Evolutionary conservation across 2,329 filamentous ascomycete genomes (phyloP), one percentile per base, ranked within the genome.

Genomic region (Teratosphaeria gauchensis): DNA sequence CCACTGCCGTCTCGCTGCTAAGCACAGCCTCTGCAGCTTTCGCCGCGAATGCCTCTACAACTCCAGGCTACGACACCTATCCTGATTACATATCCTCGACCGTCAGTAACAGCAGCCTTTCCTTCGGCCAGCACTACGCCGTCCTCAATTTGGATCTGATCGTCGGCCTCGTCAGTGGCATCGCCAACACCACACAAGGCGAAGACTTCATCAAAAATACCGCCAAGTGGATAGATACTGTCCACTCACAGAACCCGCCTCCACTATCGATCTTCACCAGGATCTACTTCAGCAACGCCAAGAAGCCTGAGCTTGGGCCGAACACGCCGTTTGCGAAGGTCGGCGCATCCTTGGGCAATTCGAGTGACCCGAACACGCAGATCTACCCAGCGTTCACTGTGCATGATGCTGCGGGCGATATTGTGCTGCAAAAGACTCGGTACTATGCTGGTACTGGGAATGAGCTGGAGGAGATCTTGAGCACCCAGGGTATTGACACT

Each of bases 131-230:
- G 9, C 63, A 72, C 62, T 76, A 74, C 61, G 74, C 73, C 1
- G 66, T 77, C 58, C 73, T 77, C 51, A 76, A 78, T 61, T 67
- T 77, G n/a, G 76, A 78, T 62, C 63, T 74, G 12, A 76, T 76
- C 68, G 67, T 70, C 28, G 65, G 66, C 52, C 69, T 78, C 4
- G 71, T 77, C 33, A 61, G 69, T 55, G 59, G 63, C 12, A 61
- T 76, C 53, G 65, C 70, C 48, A 60, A 68, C 32, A 73, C 73
- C 0, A 24, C 68, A 1, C 66, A 72, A 31, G 75, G 75, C 32
- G 30, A 67, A 33, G 38, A 62, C 2, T 72, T 74, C 58, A 73
- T 76, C 59, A 56, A 60, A 14, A 75, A 67, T 58, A 73, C 66
- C 35, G 60, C 63, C 4, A 61, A 59, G 9, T 77, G 75, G 75